A percentile compares a stretch with the other conserved stretches of the same genome.
Evolutionary conservation across 2,329 filamentous ascomycete genomes (phyloP).

Genomic region (Claviceps sp.): DNA sequence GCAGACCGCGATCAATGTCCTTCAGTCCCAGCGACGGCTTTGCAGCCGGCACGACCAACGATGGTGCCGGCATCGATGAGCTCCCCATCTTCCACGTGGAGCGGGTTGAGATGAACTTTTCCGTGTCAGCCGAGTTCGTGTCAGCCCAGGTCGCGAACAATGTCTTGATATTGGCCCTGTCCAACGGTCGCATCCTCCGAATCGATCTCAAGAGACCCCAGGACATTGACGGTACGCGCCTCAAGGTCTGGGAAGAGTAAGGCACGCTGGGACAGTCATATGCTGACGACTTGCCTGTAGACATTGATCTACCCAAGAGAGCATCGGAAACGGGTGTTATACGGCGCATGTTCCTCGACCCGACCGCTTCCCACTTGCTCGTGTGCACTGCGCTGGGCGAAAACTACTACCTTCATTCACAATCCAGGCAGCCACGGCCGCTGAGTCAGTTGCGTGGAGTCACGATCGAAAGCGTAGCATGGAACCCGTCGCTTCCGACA

Average conservation of each 20-base stretch:
- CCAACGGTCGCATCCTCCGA: conserved; percentile 80
- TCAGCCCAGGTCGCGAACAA: conserved; percentile 96
- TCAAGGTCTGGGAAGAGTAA: neutral
- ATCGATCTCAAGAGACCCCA: conserved; percentile 90
- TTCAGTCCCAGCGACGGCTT: conserved; percentile 47
- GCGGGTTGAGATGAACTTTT: conserved; percentile 84
- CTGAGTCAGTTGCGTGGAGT: conserved; percentile 76
- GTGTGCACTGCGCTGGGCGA: conserved; percentile 85
- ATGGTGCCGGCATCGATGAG: conserved; percentile 43
- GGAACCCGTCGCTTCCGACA: conserved; percentile 87
- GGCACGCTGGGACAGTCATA: neutral
- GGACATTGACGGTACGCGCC: conserved; percentile 68
- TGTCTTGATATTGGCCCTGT: conserved; percentile 82
- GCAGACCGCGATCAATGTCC: conserved; percentile 18
- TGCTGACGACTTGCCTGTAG: conserved; percentile 29
- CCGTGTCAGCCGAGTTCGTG: conserved; percentile 88
- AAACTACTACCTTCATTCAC: conserved; percentile 95
- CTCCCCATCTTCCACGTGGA: conserved; percentile 92
- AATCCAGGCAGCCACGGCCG: conserved; percentile 75
- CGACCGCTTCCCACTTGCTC: conserved; percentile 86
- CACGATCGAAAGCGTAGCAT: conserved; percentile 77
- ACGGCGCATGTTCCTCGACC: conserved; percentile 91
- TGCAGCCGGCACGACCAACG: conserved; percentile 48
- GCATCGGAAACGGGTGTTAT: conserved; percentile 85
- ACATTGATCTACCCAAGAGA: conserved; percentile 94